phyloP scores from a whole-genome alignment of 345 rosid species.

The Ailanthus altissimus region DNA sequence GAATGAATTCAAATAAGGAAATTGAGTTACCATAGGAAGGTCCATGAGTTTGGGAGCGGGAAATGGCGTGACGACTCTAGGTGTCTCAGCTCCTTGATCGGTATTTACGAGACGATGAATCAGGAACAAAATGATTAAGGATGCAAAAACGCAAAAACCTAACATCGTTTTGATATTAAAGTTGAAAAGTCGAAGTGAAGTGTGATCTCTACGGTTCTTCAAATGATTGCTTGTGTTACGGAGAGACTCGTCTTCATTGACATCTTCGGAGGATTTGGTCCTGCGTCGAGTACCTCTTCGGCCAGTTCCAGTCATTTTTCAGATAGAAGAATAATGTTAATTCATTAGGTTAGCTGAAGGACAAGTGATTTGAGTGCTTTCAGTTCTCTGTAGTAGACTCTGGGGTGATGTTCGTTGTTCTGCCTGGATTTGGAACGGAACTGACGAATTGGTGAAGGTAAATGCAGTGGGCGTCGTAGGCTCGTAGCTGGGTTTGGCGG shows the following conservation, averaged over 20 bases:
- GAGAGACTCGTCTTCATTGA: conserved; percentile 33
- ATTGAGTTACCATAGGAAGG: conserved; percentile 56
- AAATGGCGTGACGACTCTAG: conserved; percentile 81
- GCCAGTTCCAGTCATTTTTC: conserved; percentile 60
- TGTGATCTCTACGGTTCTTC: conserved; percentile 32
- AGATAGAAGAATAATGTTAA: background rate
- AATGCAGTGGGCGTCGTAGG: too few relatives aligned
- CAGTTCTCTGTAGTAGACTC: background rate
- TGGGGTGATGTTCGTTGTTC: too few relatives aligned
- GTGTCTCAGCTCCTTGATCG: conserved; percentile 35
- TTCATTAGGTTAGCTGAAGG: background rate
- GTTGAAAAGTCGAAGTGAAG: conserved; percentile 36
- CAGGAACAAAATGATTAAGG: conserved; percentile 35
- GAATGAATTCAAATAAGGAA: background rate
- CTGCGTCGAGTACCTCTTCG: conserved; percentile 63
- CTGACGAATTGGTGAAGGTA: background rate
- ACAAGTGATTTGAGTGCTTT: background rate
- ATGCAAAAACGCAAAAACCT: conserved; percentile 35
- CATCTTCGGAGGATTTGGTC: conserved; percentile 39
- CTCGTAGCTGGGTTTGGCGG: background rate
- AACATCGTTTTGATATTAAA: conserved; percentile 44
- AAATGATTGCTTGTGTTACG: conserved; percentile 22
- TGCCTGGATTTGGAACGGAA: too few relatives aligned
- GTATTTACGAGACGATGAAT: conserved; percentile 40
- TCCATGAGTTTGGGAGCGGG: conserved; percentile 78